Conservation (phyloP, 2,329 filamentous ascomycete genomes). For the Fusarium sp. region DNA sequence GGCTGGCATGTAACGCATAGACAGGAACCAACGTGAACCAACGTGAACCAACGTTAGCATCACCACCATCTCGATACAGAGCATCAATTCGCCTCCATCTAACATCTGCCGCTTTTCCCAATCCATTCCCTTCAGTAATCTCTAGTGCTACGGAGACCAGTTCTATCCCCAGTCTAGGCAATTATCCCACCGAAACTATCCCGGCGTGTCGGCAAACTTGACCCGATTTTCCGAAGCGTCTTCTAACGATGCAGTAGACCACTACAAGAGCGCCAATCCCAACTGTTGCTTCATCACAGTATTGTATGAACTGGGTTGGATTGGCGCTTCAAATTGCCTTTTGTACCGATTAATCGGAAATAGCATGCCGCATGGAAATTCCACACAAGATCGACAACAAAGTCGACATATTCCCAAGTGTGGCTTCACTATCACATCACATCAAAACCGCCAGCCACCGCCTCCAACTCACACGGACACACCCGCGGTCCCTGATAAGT, state of each 20-base stretch:
- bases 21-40: neutral
- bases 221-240: neutral
- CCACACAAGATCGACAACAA: neutral
- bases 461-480: neutral
- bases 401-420: neutral
- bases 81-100: slow-evolving; percentile 5
- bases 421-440: neutral
- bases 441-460: neutral
- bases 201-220: neutral
- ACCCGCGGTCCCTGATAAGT: neutral
- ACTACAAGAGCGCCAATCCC: neutral
- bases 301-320: neutral
- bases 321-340: neutral
- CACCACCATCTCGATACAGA: neutral
- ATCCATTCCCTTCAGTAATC: neutral
- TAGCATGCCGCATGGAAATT: neutral
- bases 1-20: neutral
- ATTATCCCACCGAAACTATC: neutral
- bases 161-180: slow-evolving; percentile 7
- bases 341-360: neutral
- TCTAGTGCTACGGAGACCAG: slow-evolving; percentile 5
- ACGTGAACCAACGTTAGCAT: neutral
- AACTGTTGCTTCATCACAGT: neutral
- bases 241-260: no score
- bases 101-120: slow-evolving; percentile 2